These are phyloP conservation scores for Hypoxylon intermedium DNA, from an alignment of 495 filamentous ascomycete species.

Conservation along the genomic window DNA sequence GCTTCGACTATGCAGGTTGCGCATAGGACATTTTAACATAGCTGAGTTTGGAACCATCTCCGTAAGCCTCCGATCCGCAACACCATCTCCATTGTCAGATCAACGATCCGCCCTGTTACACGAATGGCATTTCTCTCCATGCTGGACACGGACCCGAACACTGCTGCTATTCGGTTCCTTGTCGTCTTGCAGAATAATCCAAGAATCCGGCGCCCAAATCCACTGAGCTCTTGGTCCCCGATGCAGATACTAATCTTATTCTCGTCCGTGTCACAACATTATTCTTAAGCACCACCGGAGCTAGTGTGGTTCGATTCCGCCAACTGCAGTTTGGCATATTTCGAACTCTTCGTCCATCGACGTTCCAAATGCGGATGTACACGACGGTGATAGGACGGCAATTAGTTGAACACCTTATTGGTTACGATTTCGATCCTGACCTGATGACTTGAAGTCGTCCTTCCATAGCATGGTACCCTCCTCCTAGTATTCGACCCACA, in stretches of 20 bases:
- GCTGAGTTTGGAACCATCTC: constrained; percentile 16
- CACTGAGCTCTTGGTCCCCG: constrained; percentile 12
- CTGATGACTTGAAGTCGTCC: constrained; percentile 7
- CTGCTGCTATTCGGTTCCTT: constrained; percentile 15
- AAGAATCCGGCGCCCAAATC: constrained; percentile 19
- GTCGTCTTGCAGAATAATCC: constrained; percentile 12
- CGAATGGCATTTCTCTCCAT: constrained; percentile 6
- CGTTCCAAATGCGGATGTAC: not conserved
- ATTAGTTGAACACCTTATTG: constrained; percentile 21
- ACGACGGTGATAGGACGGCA: constrained; percentile 10
- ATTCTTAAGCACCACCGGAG: no score
- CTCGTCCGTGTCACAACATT: constrained; percentile 12
- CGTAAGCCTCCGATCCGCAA: constrained; percentile 24
- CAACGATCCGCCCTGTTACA: constrained; percentile 16
- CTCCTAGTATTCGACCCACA: constrained; percentile 28
- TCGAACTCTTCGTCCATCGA: no score
- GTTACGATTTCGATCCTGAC: constrained; percentile 12
- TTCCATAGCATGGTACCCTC: constrained; percentile 4
- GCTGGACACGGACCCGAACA: constrained; percentile 24
- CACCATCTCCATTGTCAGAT: constrained; percentile 8
- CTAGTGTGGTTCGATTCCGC: no score
- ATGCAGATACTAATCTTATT: constrained; percentile 37
- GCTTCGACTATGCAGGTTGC: constrained; percentile 16
- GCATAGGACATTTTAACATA: constrained; percentile 13
- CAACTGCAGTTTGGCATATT: no score